phyloP scores from a whole-genome alignment of 176 grass and related monocot species.

The Luzula sylvatica region DNA sequence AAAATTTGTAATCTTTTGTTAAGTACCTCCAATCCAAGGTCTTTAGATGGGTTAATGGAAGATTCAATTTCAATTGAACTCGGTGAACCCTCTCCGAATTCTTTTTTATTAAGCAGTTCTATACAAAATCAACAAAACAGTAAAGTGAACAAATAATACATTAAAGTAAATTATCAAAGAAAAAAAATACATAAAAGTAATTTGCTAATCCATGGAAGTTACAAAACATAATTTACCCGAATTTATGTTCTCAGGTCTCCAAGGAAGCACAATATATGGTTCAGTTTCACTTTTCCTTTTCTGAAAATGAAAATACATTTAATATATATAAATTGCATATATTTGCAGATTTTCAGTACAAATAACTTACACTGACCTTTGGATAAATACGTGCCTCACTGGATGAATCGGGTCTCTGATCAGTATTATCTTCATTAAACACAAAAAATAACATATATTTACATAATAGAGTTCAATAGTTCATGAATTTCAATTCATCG shows the following conservation, averaged over 20 bases:
- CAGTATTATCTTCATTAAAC: conserved; percentile 1
- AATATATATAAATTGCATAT: not conserved
- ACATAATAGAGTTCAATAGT: not conserved
- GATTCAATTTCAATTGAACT: conserved; percentile 49
- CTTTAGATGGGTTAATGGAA: conserved; percentile 36
- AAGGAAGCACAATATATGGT: conserved; percentile 7
- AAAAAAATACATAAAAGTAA: no score
- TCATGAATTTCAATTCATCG: no score
- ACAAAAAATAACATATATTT: not conserved
- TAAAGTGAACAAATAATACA: no score
- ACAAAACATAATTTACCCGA: conserved; percentile 11
- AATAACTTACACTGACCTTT: not conserved
- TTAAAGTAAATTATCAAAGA: no score
- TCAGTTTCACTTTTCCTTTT: not conserved
- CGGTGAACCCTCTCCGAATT: conserved; percentile 28
- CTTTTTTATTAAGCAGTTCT: conserved; percentile 23
- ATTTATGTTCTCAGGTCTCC: conserved; percentile 12
- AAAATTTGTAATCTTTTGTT: no score
- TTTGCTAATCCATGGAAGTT: not conserved
- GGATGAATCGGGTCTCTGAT: conserved; percentile 5
- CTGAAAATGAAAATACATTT: conserved; percentile 3
- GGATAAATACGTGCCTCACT: not conserved
- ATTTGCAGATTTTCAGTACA: not conserved
- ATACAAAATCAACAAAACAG: no score
- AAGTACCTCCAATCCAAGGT: conserved; percentile 43